Conservation (phyloP, 805 yeast genomes). For the Aciculoconidium aculeatum region DNA sequence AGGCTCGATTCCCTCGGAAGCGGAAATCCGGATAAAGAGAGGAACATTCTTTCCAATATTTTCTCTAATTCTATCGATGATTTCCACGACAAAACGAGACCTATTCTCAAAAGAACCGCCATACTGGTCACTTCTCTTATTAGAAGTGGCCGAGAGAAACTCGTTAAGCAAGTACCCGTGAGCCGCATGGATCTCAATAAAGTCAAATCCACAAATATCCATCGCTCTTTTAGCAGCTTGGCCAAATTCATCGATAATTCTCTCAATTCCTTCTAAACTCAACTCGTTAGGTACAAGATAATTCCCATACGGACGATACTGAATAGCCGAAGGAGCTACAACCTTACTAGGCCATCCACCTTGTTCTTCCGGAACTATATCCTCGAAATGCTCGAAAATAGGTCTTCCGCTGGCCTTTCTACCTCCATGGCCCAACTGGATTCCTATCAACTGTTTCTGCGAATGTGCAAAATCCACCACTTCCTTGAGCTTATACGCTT, state of each 20-base stretch:
- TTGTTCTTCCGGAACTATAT: slow-evolving; percentile 22
- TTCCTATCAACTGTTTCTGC: too few relatives aligned
- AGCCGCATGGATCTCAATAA: slow-evolving; percentile 37
- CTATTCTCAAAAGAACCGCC: slow-evolving; percentile 42
- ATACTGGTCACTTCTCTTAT: slow-evolving; percentile 38
- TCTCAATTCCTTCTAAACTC: slow-evolving; percentile 34
- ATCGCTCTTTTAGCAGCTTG: slow-evolving; percentile 22
- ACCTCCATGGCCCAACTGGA: too few relatives aligned
- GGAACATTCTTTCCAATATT: slow-evolving; percentile 35
- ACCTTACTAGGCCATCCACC: slow-evolving; percentile 41
- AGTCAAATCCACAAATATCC: slow-evolving; percentile 35
- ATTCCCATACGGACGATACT: slow-evolving; percentile 21
- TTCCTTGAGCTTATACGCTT: too few relatives aligned
- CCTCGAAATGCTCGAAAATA: slow-evolving; percentile 20
- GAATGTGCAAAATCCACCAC: too few relatives aligned
- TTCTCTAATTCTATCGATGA: slow-evolving; percentile 40
- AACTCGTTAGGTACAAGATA: slow-evolving; percentile 35
- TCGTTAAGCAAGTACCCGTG: slow-evolving; percentile 37
- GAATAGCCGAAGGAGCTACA: slow-evolving; percentile 41
- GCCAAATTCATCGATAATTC: slow-evolving; percentile 36
- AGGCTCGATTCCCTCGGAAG: slow-evolving; percentile 33
- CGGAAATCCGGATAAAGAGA: slow-evolving; percentile 43
- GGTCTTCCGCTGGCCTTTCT: slow-evolving; percentile 32
- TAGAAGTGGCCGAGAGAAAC: slow-evolving; percentile 28
- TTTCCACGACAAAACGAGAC: slow-evolving; percentile 35